Evolutionary conservation across 306 rosid species (phyloP), one percentile per base, ranked within the genome.

Genomic region (Argentina anserina): DNA sequence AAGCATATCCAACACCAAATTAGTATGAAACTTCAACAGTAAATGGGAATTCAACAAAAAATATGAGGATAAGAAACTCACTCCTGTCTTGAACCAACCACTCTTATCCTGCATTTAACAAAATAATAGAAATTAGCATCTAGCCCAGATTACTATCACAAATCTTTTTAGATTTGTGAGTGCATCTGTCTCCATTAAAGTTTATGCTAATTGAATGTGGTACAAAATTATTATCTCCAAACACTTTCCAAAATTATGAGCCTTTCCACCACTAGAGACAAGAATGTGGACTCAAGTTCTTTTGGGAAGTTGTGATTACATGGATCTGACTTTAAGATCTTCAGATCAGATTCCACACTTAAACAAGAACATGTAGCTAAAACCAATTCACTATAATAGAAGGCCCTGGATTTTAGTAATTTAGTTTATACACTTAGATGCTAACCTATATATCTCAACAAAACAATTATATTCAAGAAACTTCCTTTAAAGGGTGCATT

Each of bases 1-100:
- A n/a, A 56, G 45, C 73, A 58, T 31, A 39, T 26, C 50, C 39
- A 68, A 66, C 36, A 9, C 53, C 42, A 5, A 7, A 52, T 37
- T 20, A 9, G 6, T 31, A 70, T 20, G 26, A 37, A 17, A 14
- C 26, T 34, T 50, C 58, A 72, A 43, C 45, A 40, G 34, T 7
- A 40, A 29, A 8, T 41, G 25, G 40, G 20, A 59, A 50, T 3
- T 67, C 26, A 23, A 55, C 21, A 59, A 55, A 42, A 78, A 67
- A 71, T 61, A 72, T 43, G 50, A 61, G 66, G 49, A 69, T 28
- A 72, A 49, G 84, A 73, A 78, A 78, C 96, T 84, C 72, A 89
- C 96, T 74, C 31, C 42, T 52, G 67, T 65, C 79, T 80, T 87
- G 76, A 87, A 85, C 92, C 96, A 87, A 55, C n/a, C 80, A 41